These are phyloP conservation scores for Allomyces macrogynus DNA, from an alignment of 192 early-diverging fungal genomes.

Conservation along the genomic window DNA sequence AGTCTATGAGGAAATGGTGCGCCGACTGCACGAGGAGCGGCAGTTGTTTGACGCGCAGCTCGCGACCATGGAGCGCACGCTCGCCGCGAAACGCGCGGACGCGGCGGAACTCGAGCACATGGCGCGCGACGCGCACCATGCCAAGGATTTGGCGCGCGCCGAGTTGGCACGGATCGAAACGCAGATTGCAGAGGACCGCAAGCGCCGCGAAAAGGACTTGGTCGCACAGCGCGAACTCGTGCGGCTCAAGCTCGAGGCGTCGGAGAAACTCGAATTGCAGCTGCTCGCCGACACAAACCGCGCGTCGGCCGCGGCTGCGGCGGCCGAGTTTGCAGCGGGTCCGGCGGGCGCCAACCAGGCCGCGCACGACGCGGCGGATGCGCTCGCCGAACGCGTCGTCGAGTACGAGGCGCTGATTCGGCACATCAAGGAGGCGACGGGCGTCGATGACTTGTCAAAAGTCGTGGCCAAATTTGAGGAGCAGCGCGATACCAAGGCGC, in stretches of 20 bases:
- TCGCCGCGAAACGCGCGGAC: conserved; percentile 33
- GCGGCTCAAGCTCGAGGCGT: conserved; percentile 30
- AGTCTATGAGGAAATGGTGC: conserved; percentile 38
- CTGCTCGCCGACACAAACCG: background rate
- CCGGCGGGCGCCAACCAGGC: conserved; percentile 16
- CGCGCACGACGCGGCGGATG: conserved; percentile 30
- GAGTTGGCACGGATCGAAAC: conserved; percentile 34
- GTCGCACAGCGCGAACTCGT: conserved; percentile 27
- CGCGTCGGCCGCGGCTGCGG: background rate
- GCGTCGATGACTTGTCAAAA: conserved; percentile 33
- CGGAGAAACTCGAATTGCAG: conserved; percentile 2
- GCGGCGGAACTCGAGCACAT: conserved; percentile 33
- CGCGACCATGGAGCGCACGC: conserved; percentile 33
- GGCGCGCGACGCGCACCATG: conserved; percentile 38
- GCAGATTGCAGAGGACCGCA: conserved; percentile 38
- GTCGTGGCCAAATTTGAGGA: conserved; percentile 38
- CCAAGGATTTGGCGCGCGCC: conserved; percentile 33
- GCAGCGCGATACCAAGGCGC: conserved; percentile 34
- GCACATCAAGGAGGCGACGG: conserved; percentile 39
- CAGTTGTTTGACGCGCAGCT: conserved; percentile 38
- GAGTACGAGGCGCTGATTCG: conserved; percentile 41
- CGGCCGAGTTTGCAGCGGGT: background rate
- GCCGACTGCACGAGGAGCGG: conserved; percentile 35
- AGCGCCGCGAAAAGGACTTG: conserved; percentile 35
- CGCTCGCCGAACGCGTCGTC: conserved; percentile 16